Evolutionary conservation across 257 asterid genomes (phyloP).

Genomic region (Mentha longifolia): DNA sequence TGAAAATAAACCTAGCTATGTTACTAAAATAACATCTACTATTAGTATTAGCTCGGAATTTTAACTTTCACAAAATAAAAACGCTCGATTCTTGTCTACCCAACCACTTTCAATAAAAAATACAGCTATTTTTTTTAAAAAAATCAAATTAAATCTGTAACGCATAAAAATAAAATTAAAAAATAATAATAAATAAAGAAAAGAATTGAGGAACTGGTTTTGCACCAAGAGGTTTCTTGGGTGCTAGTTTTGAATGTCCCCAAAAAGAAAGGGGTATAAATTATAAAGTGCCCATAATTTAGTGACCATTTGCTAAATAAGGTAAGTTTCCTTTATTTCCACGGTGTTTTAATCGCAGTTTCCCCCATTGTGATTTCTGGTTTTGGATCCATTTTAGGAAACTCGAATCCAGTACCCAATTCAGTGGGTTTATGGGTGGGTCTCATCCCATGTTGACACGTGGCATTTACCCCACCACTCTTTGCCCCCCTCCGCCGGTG

Average conservation of each 20-base stretch:
- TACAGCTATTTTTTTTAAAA: no score
- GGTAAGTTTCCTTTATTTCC: slow-evolving; percentile 21
- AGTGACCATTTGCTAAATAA: slow-evolving; percentile 42
- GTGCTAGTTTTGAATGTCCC: slow-evolving; percentile 43
- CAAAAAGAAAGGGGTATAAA: slow-evolving; percentile 3
- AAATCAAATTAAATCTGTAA: no score
- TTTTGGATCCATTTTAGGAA: slow-evolving; percentile 38
- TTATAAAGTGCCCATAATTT: not conserved
- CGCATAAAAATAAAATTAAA: no score
- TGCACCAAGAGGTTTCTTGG: slow-evolving; percentile 22
- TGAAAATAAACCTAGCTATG: not conserved
- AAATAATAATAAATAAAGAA: no score
- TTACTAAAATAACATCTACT: not conserved
- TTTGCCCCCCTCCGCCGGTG: slow-evolving; percentile 44
- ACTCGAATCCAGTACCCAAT: slow-evolving; percentile 28
- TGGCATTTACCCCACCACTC: slow-evolving; percentile 42
- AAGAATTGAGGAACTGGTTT: slow-evolving; percentile 40
- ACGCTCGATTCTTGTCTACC: slow-evolving; percentile 15
- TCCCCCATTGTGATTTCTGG: slow-evolving; percentile 26
- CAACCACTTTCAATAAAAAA: no score
- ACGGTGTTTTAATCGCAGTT: not conserved
- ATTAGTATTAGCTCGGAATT: not conserved
- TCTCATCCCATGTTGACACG: slow-evolving; percentile 25
- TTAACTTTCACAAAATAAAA: not conserved
- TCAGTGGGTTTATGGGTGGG: slow-evolving; percentile 31